Evolutionary conservation across 2,329 filamentous ascomycete species (phyloP).

Genomic region (Pseudogymnoascus sp.): DNA sequence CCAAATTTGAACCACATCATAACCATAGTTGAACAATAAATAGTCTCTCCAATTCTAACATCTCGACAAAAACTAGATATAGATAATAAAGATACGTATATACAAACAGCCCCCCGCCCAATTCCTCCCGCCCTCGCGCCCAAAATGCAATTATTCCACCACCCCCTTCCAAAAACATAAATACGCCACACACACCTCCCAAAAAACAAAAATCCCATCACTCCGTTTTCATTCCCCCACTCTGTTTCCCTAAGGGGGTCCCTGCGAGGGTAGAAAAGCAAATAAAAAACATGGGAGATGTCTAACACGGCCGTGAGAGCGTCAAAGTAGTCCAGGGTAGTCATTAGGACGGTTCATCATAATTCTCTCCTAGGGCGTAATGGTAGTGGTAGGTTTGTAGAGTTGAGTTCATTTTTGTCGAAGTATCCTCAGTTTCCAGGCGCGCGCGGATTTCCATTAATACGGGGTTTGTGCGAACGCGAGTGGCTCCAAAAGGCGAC

Average conservation of each 20-base stretch:
- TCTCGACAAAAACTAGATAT: background rate
- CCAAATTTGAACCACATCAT: background rate
- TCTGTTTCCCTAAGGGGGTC: background rate
- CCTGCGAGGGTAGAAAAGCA: background rate
- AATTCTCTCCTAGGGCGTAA: background rate
- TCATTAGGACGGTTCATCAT: background rate
- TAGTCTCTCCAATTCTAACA: background rate
- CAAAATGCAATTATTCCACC: background rate
- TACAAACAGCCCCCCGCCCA: background rate
- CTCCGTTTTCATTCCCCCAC: background rate
- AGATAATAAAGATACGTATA: background rate
- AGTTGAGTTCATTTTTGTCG: background rate
- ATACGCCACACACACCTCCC: background rate
- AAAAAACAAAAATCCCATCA: background rate
- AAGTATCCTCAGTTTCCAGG: background rate
- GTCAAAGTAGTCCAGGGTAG: background rate
- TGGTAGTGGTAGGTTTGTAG: background rate
- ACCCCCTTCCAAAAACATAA: background rate
- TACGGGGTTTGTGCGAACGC: background rate
- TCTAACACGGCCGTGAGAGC: background rate
- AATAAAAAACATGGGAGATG: background rate
- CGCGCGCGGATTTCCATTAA: background rate
- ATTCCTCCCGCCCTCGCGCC: background rate
- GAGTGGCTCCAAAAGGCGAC: background rate
- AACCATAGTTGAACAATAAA: background rate